Conservation (phyloP, 2,329 filamentous ascomycete species). For the Fusarium sp. region DNA sequence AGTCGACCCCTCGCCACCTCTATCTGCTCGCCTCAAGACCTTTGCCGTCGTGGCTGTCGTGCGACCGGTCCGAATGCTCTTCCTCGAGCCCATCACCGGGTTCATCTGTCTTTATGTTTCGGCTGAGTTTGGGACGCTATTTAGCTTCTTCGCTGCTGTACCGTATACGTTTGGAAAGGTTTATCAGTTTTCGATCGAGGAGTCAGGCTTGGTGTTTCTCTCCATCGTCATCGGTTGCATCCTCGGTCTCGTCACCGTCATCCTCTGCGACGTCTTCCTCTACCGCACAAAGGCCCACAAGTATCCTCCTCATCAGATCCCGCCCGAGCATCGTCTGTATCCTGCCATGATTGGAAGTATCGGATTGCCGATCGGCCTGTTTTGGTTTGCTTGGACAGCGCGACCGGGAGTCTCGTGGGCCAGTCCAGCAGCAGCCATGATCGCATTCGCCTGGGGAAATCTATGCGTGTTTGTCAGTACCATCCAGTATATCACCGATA, state of each 20-base stretch:
- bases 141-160: conserved; percentile 63
- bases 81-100: conserved; percentile 71
- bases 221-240: conserved; percentile 58
- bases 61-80: conserved; percentile 66
- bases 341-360: conserved; percentile 68
- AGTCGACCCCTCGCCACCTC: conserved; percentile 31
- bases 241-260: conserved; percentile 54
- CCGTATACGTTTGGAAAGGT: conserved; percentile 59
- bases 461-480: conserved; percentile 67
- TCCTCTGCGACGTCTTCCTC: conserved; percentile 53
- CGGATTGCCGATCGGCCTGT: conserved; percentile 63
- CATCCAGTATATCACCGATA: conserved; percentile 64
- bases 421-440: conserved; percentile 60
- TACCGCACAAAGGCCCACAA: conserved; percentile 52
- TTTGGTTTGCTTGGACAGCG: conserved; percentile 71
- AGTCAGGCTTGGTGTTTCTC: conserved; percentile 58
- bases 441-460: conserved; percentile 70
- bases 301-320: conserved; percentile 49
- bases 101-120: conserved; percentile 63
- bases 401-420: conserved; percentile 59
- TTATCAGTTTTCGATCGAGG: conserved; percentile 56
- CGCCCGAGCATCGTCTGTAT: conserved; percentile 68
- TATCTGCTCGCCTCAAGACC: conserved; percentile 31
- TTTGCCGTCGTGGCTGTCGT: conserved; percentile 58
- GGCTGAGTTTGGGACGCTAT: conserved; percentile 63